A percentile compares a stretch with the other conserved stretches of the same genome.
These are phyloP conservation scores for Solanum chilense DNA, from an alignment of 257 asterid species.

Conservation along the genomic window DNA sequence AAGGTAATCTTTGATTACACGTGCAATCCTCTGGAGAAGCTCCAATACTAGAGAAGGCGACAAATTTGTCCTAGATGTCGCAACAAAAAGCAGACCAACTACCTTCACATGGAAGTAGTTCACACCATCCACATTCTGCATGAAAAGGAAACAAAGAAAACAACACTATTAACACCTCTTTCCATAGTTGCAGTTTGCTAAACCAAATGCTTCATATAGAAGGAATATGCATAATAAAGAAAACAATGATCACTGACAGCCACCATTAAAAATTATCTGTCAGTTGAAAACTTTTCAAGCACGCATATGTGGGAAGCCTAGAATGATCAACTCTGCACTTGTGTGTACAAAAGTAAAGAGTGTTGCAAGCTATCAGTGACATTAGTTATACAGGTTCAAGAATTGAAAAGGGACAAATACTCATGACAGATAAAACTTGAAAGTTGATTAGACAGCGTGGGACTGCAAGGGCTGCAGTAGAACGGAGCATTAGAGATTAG, in stretches of 20 bases:
- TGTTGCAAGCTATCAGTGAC: background rate
- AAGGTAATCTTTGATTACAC: constrained; percentile 93
- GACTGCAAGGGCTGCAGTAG: background rate
- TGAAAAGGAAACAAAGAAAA: background rate
- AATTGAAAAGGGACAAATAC: background rate
- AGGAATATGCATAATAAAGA: background rate
- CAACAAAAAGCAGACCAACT: constrained; percentile 92
- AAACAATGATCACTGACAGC: background rate
- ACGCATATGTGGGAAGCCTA: background rate
- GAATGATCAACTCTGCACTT: background rate
- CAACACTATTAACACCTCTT: constrained; percentile 12
- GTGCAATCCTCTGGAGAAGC: constrained; percentile 97
- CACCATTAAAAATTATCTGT: background rate
- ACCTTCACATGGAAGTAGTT: constrained; percentile 97
- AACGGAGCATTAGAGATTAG: background rate
- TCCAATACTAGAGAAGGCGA: constrained; percentile 94
- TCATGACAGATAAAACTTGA: background rate
- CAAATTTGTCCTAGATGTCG: constrained; percentile 74
- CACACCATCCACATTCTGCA: constrained; percentile 88
- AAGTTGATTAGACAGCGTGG: background rate
- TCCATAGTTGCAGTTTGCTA: background rate
- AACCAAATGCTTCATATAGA: background rate
- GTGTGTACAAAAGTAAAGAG: background rate
- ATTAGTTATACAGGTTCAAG: background rate
- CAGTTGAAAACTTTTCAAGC: background rate